A percentile compares a stretch with the other conserved stretches of the same genome.
These are phyloP conservation scores for Eucalyptus microcorys DNA, from an alignment of 345 rosid genomes.

Conservation along the genomic window DNA sequence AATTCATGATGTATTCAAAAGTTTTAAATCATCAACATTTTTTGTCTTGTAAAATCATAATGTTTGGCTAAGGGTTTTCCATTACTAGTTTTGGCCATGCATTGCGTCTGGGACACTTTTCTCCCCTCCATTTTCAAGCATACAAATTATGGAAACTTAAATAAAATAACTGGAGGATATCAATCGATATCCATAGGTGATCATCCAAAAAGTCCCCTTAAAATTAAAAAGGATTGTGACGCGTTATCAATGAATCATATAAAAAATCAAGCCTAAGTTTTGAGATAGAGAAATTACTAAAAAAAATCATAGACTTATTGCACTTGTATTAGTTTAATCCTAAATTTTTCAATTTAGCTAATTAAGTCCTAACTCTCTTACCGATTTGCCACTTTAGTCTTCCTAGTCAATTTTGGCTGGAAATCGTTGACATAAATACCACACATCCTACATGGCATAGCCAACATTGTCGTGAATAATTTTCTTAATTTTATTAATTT, in stretches of 20 bases:
- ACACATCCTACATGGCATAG: too few relatives aligned
- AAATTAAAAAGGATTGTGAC: background rate
- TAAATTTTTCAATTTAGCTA: too few relatives aligned
- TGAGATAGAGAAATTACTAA: background rate
- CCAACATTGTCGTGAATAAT: accelerated
- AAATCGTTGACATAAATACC: background rate
- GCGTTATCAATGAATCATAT: background rate
- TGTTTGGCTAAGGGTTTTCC: background rate
- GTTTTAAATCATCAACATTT: background rate
- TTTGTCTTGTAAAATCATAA: background rate
- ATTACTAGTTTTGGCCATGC: background rate
- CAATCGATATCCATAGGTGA: background rate
- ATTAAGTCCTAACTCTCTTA: background rate
- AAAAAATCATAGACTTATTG: background rate
- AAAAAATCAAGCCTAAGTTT: background rate
- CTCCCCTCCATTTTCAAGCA: background rate
- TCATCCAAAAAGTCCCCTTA: background rate
- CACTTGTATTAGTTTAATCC: background rate
- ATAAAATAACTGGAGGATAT: background rate
- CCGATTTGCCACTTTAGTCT: background rate
- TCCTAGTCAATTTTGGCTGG: accelerated
- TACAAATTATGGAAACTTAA: background rate
- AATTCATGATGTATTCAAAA: background rate
- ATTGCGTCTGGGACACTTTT: background rate
- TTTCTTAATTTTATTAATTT: background rate